phyloP scores from a whole-genome alignment of 768 basidiomycete species.

The Leccinum truebloodii region DNA sequence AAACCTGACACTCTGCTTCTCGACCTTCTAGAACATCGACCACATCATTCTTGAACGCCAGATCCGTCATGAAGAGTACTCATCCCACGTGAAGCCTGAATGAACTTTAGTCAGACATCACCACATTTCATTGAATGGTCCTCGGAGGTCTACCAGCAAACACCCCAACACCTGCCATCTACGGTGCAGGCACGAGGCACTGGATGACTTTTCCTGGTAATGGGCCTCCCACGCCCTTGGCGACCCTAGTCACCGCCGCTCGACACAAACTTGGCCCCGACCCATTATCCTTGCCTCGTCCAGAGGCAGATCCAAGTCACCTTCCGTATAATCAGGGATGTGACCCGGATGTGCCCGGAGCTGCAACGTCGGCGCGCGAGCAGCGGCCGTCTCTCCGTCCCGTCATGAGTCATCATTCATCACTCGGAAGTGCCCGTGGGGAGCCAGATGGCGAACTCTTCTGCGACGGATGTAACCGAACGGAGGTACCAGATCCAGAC shows the following conservation, averaged over 20 bases:
- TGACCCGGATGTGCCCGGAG: not conserved
- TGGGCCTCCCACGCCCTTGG: conserved; percentile 25
- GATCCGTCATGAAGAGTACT: not conserved
- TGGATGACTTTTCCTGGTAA: conserved; percentile 14
- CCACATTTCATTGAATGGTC: conserved; percentile 25
- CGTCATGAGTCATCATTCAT: conserved; percentile 14
- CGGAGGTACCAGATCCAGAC: conserved; percentile 28
- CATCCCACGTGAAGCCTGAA: conserved; percentile 15
- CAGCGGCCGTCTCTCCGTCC: not conserved
- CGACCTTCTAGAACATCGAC: conserved; percentile 20
- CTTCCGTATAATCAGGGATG: not conserved
- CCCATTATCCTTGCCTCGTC: conserved; percentile 3
- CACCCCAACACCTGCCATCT: conserved; percentile 8
- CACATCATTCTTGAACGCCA: not conserved
- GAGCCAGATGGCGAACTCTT: conserved; percentile 13
- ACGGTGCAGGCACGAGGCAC: conserved; percentile 34
- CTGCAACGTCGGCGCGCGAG: conserved; percentile 7
- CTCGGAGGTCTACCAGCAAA: conserved; percentile 28
- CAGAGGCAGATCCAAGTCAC: not conserved
- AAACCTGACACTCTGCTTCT: conserved; percentile 1
- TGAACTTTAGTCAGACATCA: not conserved
- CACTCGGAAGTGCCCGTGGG: conserved; percentile 26
- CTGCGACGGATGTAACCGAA: conserved; percentile 26
- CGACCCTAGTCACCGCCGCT: conserved; percentile 26
- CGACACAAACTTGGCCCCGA: not conserved